These are phyloP conservation scores for Naegleria fowleri DNA, from an alignment of 208 protist species.

Conservation along the genomic window DNA sequence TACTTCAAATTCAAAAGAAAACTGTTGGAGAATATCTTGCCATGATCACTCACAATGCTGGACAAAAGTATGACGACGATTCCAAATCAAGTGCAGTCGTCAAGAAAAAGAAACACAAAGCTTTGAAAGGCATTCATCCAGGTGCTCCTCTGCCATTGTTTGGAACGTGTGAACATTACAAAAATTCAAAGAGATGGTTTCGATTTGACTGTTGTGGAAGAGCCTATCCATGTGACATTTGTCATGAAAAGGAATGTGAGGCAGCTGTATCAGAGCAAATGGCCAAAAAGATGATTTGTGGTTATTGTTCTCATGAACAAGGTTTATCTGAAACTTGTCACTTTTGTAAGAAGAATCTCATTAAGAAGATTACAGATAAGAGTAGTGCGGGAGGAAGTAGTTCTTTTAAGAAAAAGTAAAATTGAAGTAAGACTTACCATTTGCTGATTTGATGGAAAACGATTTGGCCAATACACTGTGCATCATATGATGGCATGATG, in stretches of 20 bases:
- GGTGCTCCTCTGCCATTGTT: neutral
- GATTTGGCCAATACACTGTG: too few relatives aligned
- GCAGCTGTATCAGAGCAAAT: neutral
- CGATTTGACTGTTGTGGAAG: neutral
- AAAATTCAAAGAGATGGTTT: constrained; percentile 12
- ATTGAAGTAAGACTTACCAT: too few relatives aligned
- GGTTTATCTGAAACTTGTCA: neutral
- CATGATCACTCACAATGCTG: neutral
- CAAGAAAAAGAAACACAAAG: neutral
- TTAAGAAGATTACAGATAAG: neutral
- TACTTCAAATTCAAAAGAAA: neutral
- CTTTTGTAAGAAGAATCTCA: neutral
- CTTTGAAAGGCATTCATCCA: neutral
- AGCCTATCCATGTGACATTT: constrained; percentile 7
- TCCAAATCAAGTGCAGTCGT: neutral
- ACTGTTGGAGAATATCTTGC: neutral
- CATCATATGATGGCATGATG: too few relatives aligned
- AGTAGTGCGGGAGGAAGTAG: neutral
- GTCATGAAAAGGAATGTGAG: neutral
- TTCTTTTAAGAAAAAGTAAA: too few relatives aligned
- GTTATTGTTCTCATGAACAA: neutral
- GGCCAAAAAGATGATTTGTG: constrained; percentile 16
- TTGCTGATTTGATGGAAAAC: too few relatives aligned
- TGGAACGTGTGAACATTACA: constrained; percentile 6
- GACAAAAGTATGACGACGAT: neutral